phyloP scores from a whole-genome alignment of 768 basidiomycete genomes.

The Strobilomyces confusus region DNA sequence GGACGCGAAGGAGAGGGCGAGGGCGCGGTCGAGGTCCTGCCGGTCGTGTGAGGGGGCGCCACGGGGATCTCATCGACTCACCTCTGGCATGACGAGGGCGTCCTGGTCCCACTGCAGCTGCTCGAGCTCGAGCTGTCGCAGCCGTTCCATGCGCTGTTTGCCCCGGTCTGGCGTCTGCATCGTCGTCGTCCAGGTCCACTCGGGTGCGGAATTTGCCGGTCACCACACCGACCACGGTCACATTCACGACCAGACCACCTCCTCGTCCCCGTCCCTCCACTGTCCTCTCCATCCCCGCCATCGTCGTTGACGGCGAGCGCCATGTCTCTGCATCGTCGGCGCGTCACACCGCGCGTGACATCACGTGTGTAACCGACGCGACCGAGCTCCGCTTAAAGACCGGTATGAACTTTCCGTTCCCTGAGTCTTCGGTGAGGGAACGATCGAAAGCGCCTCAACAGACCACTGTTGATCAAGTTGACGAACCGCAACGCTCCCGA shows the following conservation, averaged over 20 bases:
- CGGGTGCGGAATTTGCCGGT: slow-evolving; percentile 9
- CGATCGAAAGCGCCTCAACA: too few species aligned
- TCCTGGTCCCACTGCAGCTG: slow-evolving; percentile 51
- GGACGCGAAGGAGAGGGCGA: slow-evolving; percentile 42
- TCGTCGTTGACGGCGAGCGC: not conserved
- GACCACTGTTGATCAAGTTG: too few species aligned
- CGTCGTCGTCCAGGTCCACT: not conserved
- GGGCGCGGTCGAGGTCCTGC: slow-evolving; percentile 31
- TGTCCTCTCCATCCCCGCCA: not conserved
- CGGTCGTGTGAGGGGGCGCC: too few species aligned
- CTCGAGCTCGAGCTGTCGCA: slow-evolving; percentile 50
- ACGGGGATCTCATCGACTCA: too few species aligned
- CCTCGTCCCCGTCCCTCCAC: too few species aligned
- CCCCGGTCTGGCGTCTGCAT: slow-evolving; percentile 37
- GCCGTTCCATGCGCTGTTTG: slow-evolving; percentile 43
- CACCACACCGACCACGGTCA: slow-evolving; percentile 2
- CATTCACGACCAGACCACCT: slow-evolving; percentile 2
- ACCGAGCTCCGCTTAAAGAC: slow-evolving; percentile 34
- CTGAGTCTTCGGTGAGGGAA: too few species aligned
- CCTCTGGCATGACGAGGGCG: slow-evolving; percentile 57
- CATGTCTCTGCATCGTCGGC: too few species aligned
- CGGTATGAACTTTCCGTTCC: too few species aligned
- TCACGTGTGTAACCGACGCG: slow-evolving; percentile 29
- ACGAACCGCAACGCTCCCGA: slow-evolving; percentile 29
- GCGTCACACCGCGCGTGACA: slow-evolving; percentile 28